A percentile compares a stretch with the other conserved stretches of the same genome.
phyloP scores from a whole-genome alignment of 306 rosid genomes.

The Dalbergia cultrata region DNA sequence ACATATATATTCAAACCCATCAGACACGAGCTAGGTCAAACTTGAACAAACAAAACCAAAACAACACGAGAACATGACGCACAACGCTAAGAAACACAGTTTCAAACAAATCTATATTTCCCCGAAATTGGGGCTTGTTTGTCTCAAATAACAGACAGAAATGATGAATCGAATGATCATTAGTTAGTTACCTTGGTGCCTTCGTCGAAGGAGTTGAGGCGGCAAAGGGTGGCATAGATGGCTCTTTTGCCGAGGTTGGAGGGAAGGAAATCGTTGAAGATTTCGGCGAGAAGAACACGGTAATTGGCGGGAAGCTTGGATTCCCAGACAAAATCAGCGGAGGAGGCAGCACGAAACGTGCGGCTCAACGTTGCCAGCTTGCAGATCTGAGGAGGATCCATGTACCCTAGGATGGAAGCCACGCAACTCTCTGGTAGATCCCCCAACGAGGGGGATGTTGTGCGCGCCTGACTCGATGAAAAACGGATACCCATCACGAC shows the following conservation, averaged over 20 bases:
- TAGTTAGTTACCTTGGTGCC: conserved; percentile 65
- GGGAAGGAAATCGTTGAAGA: conserved; percentile 50
- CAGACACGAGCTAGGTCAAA: background rate
- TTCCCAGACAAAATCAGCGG: conserved; percentile 86
- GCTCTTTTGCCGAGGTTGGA: conserved; percentile 59
- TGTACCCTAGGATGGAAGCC: conserved; percentile 59
- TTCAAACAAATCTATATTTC: background rate
- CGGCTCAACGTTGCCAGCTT: conserved; percentile 64
- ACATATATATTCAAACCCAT: conserved; percentile 36
- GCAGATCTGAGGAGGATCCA: conserved; percentile 74
- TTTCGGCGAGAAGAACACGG: conserved; percentile 44
- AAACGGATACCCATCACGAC: conserved; percentile 55
- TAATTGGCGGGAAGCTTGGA: conserved; percentile 74
- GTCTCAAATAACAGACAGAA: too few species aligned
- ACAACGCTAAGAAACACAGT: too few species aligned
- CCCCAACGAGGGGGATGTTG: conserved; percentile 53
- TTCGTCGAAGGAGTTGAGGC: conserved; percentile 56
- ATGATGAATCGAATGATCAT: too few species aligned
- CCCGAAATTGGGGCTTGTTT: too few species aligned
- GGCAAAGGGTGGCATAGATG: conserved; percentile 68
- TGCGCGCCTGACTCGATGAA: conserved; percentile 25
- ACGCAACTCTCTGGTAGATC: conserved; percentile 80
- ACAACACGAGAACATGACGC: too few species aligned
- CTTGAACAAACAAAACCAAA: background rate
- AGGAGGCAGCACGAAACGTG: conserved; percentile 78